These are phyloP conservation scores for Fusarium concolor DNA, from an alignment of 2,329 filamentous ascomycete species.

Conservation along the genomic window DNA sequence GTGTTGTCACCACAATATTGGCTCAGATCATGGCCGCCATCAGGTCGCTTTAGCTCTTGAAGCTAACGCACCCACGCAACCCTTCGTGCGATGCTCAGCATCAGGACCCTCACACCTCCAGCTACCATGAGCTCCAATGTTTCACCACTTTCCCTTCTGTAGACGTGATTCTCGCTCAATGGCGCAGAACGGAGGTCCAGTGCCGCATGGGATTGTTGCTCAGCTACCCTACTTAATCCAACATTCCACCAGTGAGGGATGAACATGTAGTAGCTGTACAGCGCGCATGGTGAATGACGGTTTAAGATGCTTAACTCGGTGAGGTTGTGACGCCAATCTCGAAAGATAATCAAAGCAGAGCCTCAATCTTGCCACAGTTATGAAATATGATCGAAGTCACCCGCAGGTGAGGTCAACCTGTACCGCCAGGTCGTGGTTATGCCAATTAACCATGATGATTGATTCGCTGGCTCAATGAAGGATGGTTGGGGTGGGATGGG, in stretches of 20 bases:
- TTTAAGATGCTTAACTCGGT: constrained; percentile 18
- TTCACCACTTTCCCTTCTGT: constrained; percentile 20
- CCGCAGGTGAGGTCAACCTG: constrained; percentile 25
- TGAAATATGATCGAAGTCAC: constrained; percentile 12
- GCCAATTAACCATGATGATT: constrained; percentile 29
- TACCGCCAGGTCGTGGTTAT: constrained; percentile 14
- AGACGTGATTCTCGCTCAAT: constrained; percentile 24
- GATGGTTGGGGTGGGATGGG: constrained; percentile 26
- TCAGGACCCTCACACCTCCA: constrained; percentile 13
- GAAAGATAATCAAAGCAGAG: constrained; percentile 29
- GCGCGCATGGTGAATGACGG: constrained; percentile 22
- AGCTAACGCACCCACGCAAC: constrained; percentile 29
- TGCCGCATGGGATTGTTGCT: constrained; percentile 13
- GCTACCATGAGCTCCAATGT: constrained; percentile 10
- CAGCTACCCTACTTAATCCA: constrained; percentile 18
- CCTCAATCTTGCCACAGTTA: constrained; percentile 25
- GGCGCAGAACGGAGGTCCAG: constrained; percentile 3
- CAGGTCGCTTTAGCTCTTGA: constrained; percentile 31
- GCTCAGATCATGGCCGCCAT: constrained; percentile 24
- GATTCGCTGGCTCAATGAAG: constrained; percentile 27
- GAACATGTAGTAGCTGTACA: constrained; percentile 31
- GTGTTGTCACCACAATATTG: constrained; percentile 32
- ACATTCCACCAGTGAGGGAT: constrained; percentile 35
- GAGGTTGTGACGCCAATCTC: constrained; percentile 14
- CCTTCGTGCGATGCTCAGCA: constrained; percentile 10